Evolutionary conservation across 1,139 yeast genomes (phyloP).

Genomic region (Hyphopichia khmerensis): DNA sequence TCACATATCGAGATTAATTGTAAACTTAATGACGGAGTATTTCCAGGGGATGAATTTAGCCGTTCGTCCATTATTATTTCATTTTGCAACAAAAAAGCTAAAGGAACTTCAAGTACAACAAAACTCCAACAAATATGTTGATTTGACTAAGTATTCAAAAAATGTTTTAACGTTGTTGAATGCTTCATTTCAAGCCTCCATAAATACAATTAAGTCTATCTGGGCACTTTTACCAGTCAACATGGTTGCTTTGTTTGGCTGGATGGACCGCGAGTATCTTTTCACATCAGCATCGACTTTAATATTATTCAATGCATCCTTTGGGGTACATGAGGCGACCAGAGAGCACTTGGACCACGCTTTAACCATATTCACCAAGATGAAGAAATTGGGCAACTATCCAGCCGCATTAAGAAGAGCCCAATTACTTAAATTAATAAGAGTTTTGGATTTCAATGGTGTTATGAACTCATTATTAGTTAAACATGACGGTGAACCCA

Average conservation of each 20-base stretch:
- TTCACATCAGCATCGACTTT: conserved; percentile 81
- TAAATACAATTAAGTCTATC: conserved; percentile 70
- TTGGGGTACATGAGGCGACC: conserved; percentile 80
- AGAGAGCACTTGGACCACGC: conserved; percentile 74
- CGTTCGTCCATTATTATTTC: conserved; percentile 75
- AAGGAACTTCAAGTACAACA: conserved; percentile 47
- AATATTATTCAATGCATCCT: conserved; percentile 73
- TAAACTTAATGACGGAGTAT: conserved; percentile 81
- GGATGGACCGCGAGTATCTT: conserved; percentile 85
- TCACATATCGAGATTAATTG: conserved; percentile 64
- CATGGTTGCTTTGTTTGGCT: conserved; percentile 82
- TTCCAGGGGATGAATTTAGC: conserved; percentile 84
- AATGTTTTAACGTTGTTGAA: conserved; percentile 68
- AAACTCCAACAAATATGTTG: conserved; percentile 55
- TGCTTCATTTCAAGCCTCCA: conserved; percentile 82
- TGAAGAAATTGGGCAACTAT: conserved; percentile 74
- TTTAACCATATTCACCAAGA: conserved; percentile 62
- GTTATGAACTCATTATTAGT: conserved; percentile 55
- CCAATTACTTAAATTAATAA: conserved; percentile 63
- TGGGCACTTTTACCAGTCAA: conserved; percentile 74
- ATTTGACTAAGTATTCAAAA: conserved; percentile 65
- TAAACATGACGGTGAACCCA: conserved; percentile 55
- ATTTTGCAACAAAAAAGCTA: conserved; percentile 71
- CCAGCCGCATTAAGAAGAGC: conserved; percentile 77
- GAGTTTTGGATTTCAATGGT: conserved; percentile 67